Evolutionary conservation across 2,329 filamentous ascomycete species (phyloP), one percentile per base, ranked within the genome.

Genomic region (Neofusicoccum sp.): DNA sequence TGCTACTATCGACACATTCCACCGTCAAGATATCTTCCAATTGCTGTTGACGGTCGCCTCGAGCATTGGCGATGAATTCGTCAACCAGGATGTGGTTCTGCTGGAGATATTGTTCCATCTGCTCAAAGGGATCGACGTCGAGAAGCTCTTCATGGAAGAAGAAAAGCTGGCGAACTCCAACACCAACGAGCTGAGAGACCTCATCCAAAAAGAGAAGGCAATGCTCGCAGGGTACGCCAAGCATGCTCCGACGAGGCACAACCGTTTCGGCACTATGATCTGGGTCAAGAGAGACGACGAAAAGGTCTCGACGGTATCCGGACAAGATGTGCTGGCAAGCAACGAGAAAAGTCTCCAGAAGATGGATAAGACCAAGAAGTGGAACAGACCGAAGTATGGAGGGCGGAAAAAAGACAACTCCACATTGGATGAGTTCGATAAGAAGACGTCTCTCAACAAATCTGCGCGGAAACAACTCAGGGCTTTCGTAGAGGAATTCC

Each of bases 251-350:
- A 93, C 91, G 3, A 82, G 95, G 49, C 95, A 99, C 74, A 96
- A 93, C 67, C 86, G 95, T 34, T 99, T 98, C 69, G 95, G 95
- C 2, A 96, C 93, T 9, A 98, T 98, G 90, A 87, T 97, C 34
- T 98, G 93, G 93, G 86, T 99, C 38, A 91, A 96, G 77, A 83
- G 93, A 60, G 89, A 92, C 51, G 89, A 93, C 66, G 87, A 89
- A 54, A 93, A 93, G 69, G 85, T 95, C 68, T 89, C 90, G 0
- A 92, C 93, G 0, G 84, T 99, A 1, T 93, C 92, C 0, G 95
- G 95, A 1, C 93, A 98, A 71, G 89, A 92, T 67, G 90, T 90
- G 4, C 83, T 99, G 45, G 84, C 86, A 3, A 87, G 91, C 68
- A 84, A 86, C 6, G 83, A 89, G 7, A 84, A 84, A 40, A 89